Base-by-base conservation (phyloP, 768 basidiomycete species). In the Gymnopilus junonius region DNA sequence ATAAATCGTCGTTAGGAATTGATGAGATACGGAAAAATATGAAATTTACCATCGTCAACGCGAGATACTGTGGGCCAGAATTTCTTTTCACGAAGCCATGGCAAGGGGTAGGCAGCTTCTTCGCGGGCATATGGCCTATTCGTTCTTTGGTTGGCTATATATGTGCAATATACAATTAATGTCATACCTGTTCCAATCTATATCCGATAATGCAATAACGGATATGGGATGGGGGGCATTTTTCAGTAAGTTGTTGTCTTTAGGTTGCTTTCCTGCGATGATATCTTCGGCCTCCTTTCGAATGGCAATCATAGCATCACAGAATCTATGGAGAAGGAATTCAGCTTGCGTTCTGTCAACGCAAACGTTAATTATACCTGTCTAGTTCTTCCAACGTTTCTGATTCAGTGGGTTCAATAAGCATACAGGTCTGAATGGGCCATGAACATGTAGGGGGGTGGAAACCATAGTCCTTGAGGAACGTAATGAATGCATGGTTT, bases 381-480 rank as follows among this genome's bases (percentile, higher is more conserved):
- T 99, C 94, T 56, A 99, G 86, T 75, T 98, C 97, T 64, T 95
- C 92, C 29, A 97, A 82, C 0, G 93, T 88, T 78, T 99, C 97
- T 0, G 94, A 96, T 76, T 99, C 97, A 2, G 97, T 99, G 6
- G 97, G 97, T 77, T 99, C 97, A 65, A 98, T 97, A 56, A 97
- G 83, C 94, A 97, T 97, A 71, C 93, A 96, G 1, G 97, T 97
- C 20, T 94, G 90, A 65, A 93, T 95, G 6, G 97, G 97, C 97
- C 97, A 99, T 6, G 95, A 95, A 76, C 95, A 97, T 4, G 97
- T 99, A 2, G 97, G 97, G 42, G 95, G 95, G 73, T 97, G 95
- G 83, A 97, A 93, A 61, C 95, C 94, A 70, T 91, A 95, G 74
- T 95, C 93, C 88, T 93, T 29, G 17, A n/a, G 58, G 35, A 34